Conservation (phyloP, 2,329 filamentous ascomycete species). For the Lasiodiplodia gonubiensis region DNA sequence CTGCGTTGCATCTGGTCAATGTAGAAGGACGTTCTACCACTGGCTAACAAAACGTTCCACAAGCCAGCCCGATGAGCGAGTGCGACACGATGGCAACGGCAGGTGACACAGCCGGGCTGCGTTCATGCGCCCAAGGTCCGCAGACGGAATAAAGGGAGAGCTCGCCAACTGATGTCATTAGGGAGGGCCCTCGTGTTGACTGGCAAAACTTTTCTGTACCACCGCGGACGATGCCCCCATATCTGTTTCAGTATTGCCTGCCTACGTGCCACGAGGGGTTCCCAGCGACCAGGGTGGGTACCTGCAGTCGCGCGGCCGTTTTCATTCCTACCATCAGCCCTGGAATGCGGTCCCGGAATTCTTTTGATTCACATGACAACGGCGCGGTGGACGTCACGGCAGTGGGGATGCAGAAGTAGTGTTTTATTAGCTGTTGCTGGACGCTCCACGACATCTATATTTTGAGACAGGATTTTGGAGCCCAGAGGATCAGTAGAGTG, state of each 20-base stretch:
- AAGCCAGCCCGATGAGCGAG: neutral
- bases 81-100: neutral
- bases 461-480: neutral
- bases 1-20: too few species aligned
- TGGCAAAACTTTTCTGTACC: neutral
- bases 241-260: constrained; percentile 7
- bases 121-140: neutral
- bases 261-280: constrained; percentile 17
- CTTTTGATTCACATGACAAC: neutral
- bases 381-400: neutral
- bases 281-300: constrained; percentile 10
- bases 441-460: neutral
- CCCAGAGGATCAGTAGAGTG: neutral
- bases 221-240: neutral
- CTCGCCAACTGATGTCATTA: neutral
- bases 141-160: neutral
- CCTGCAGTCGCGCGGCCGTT: constrained; percentile 21
- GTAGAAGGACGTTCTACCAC: neutral
- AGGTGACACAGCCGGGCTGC: neutral
- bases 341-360: constrained; percentile 1
- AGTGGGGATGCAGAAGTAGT: neutral
- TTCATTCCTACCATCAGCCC: constrained; percentile 1
- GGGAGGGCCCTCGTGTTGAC: neutral
- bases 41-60: neutral
- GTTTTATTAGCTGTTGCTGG: too few species aligned